These are phyloP conservation scores for Scenedesmus sp. DNA, from an alignment of 163 green algal species.

Conservation along the genomic window DNA sequence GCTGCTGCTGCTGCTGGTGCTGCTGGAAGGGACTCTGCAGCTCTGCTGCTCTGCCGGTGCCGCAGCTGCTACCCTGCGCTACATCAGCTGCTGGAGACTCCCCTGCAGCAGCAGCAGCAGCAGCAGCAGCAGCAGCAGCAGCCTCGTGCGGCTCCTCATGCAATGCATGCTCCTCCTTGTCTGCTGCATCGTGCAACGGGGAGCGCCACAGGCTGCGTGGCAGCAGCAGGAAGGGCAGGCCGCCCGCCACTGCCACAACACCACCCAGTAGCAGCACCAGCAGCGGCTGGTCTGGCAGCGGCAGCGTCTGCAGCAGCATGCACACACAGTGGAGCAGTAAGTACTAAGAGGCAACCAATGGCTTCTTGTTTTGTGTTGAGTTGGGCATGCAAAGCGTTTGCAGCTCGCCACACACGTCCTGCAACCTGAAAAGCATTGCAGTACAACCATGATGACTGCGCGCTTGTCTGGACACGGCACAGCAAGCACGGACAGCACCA, in stretches of 20 bases:
- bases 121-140: conserved; percentile 9
- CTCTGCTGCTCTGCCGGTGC: background rate
- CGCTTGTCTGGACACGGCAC: background rate
- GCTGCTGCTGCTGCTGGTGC: background rate
- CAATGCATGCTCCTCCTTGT: background rate
- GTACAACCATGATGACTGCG: background rate
- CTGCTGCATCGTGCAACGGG: background rate
- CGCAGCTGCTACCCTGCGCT: background rate
- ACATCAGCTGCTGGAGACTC: background rate
- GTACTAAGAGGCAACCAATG: background rate
- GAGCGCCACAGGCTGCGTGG: conserved; percentile 31
- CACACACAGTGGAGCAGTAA: background rate
- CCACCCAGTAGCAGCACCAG: conserved; percentile 27
- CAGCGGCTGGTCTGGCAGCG: conserved; percentile 30
- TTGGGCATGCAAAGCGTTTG: background rate
- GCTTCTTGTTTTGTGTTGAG: background rate
- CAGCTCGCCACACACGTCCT: too few relatives aligned
- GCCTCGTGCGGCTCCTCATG: background rate
- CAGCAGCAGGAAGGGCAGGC: conserved; percentile 50
- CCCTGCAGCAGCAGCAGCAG: conserved; percentile 11
- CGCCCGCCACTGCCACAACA: conserved; percentile 13
- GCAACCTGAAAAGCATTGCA: background rate
- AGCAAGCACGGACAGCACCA: background rate
- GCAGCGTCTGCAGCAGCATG: background rate
- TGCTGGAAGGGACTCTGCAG: background rate